Conservation (phyloP, 768 basidiomycete genomes). For the Lactarius hatsudake region DNA sequence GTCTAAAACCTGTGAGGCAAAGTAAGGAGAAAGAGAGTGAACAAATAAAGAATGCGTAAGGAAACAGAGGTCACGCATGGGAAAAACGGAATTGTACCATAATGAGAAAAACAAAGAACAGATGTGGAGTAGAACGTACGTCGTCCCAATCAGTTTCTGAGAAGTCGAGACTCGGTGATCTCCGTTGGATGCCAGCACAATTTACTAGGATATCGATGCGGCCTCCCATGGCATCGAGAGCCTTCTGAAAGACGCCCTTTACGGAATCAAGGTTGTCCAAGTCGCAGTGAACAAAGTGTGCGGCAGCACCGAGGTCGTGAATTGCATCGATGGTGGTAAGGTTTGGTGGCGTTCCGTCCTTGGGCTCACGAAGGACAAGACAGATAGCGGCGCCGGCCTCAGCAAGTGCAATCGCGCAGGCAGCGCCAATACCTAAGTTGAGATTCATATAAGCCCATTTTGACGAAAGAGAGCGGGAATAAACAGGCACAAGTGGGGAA, state of each 20-base stretch:
- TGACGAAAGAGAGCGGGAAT: conserved; percentile 5
- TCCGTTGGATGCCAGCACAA: conserved; percentile 62
- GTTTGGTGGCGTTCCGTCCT: conserved; percentile 37
- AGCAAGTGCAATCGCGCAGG: conserved; percentile 53
- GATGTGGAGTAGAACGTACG: conserved; percentile 39
- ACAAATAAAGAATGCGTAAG: conserved; percentile 20
- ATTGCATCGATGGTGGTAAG: conserved; percentile 39
- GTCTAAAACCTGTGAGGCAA: conserved; percentile 61
- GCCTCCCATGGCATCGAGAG: conserved; percentile 49
- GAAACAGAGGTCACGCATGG: conserved; percentile 16
- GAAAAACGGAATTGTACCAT: conserved; percentile 6
- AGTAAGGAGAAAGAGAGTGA: background rate
- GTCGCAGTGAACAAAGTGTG: conserved; percentile 54
- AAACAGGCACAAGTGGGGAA: conserved; percentile 9
- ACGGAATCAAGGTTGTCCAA: conserved; percentile 50
- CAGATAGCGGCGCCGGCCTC: conserved; percentile 53
- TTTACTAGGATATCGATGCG: conserved; percentile 65
- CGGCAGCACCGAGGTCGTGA: conserved; percentile 36
- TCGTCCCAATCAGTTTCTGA: conserved; percentile 70
- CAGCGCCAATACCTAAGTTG: conserved; percentile 49
- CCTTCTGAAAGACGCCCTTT: conserved; percentile 46
- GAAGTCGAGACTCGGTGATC: conserved; percentile 62
- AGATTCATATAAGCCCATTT: background rate
- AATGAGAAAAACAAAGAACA: conserved; percentile 14
- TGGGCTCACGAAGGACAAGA: conserved; percentile 45